Percentiles rank a stretch among this genome's conserved stretches.
These are phyloP conservation scores for Bocquillonia castaneifolia DNA, from an alignment of 441 rosid species.

Conservation along the genomic window DNA sequence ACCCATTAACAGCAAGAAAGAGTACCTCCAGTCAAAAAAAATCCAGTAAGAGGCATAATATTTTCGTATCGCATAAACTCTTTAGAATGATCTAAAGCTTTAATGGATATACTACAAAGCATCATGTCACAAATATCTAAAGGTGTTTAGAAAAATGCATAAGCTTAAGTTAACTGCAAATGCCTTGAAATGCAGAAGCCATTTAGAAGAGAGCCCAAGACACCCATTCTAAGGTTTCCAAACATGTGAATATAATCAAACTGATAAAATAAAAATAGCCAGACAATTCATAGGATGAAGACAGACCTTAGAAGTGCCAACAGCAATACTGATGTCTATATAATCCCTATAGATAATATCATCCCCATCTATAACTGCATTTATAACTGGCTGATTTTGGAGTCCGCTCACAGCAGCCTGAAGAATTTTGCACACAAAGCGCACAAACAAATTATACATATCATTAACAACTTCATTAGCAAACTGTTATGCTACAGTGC, in stretches of 20 bases:
- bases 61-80: background rate
- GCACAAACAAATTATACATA: background rate
- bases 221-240: background rate
- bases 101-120: background rate
- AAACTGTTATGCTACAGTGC: constrained; percentile 1
- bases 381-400: constrained; percentile 88
- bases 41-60: background rate
- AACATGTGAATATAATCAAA: constrained; percentile 5
- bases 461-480: constrained; percentile 9
- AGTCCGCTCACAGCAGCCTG: constrained; percentile 98
- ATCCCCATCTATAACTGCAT: constrained; percentile 96
- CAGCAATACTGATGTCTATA: constrained; percentile 88
- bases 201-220: background rate
- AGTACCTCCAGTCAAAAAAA: background rate
- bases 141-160: background rate
- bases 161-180: background rate
- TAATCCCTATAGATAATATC: constrained; percentile 96
- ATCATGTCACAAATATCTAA: background rate
- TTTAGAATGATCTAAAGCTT: background rate
- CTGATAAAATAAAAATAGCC: background rate
- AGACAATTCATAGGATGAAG: constrained; percentile 11
- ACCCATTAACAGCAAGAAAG: background rate
- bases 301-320: constrained; percentile 92
- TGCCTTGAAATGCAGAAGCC: background rate
- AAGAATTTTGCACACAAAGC: constrained; percentile 20